phyloP scores from a whole-genome alignment of 306 rosid species.

The Vigna angularis region DNA sequence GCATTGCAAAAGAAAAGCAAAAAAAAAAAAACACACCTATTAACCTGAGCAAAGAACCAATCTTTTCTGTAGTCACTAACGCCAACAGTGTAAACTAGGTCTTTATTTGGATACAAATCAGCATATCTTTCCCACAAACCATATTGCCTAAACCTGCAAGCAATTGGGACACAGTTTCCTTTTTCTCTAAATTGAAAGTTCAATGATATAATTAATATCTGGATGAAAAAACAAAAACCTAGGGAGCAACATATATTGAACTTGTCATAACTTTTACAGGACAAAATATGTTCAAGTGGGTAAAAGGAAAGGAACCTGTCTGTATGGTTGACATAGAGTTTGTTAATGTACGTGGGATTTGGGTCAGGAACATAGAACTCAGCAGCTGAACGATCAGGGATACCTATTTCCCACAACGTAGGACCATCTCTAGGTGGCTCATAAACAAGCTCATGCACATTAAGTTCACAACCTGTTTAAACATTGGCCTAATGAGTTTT shows the following conservation, averaged over 20 bases:
- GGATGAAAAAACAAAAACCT: not conserved
- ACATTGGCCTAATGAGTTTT: conserved; percentile 26
- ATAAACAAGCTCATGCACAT: conserved; percentile 59
- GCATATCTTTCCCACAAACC: conserved; percentile 90
- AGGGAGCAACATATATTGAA: not conserved
- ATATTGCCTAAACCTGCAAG: conserved; percentile 74
- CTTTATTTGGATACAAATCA: conserved; percentile 67
- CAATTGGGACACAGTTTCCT: not conserved
- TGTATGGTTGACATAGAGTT: conserved; percentile 66
- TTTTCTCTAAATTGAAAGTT: conserved; percentile 7
- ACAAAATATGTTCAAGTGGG: not conserved
- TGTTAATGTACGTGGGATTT: conserved; percentile 64
- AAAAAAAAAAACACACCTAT: conserved; percentile 51
- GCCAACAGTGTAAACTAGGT: conserved; percentile 66
- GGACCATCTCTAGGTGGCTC: conserved; percentile 80
- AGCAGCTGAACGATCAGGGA: conserved; percentile 79
- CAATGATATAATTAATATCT: not conserved
- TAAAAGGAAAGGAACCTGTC: conserved; percentile 59
- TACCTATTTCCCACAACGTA: conserved; percentile 86
- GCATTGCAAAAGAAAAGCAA: conserved; percentile 14
- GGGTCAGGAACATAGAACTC: conserved; percentile 83
- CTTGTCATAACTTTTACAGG: not conserved
- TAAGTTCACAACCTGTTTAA: conserved; percentile 54
- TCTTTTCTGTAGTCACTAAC: conserved; percentile 62
- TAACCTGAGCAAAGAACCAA: conserved; percentile 89